Evolutionary conservation across 768 basidiomycete genomes (phyloP).

Genomic region (Boletus bicolor): DNA sequence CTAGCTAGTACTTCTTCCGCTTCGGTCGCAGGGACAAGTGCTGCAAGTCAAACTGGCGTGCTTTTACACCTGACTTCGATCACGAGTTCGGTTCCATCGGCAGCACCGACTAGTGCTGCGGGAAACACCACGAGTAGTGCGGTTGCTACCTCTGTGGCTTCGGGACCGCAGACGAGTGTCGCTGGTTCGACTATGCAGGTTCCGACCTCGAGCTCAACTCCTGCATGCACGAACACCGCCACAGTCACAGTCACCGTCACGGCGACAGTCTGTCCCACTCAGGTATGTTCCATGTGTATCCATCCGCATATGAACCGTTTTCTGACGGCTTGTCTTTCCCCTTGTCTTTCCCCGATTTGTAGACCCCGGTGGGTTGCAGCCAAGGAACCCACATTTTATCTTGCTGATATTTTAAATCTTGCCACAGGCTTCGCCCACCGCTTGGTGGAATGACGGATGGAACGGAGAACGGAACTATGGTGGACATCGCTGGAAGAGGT

Average conservation of each 20-base stretch:
- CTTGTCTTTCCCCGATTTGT: not conserved
- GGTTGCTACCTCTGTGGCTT: not conserved
- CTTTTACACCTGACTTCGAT: not conserved
- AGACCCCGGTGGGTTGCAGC: not conserved
- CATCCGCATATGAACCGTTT: not conserved
- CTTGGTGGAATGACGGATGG: not conserved
- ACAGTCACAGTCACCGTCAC: slow-evolving; percentile 21
- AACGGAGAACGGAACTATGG: not conserved
- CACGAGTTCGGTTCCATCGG: not conserved
- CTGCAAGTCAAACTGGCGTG: not conserved
- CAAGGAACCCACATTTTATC: not conserved
- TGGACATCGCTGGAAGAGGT: slow-evolving; percentile 3
- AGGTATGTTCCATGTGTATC: slow-evolving; percentile 4
- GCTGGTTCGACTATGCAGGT: not conserved
- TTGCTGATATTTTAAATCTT: not conserved
- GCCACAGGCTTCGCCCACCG: not conserved
- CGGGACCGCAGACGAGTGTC: not conserved
- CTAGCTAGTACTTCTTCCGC: not conserved
- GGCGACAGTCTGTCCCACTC: slow-evolving; percentile 9
- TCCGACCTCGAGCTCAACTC: not conserved
- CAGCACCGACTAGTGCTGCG: not conserved
- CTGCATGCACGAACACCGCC: not conserved
- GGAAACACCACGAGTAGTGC: not conserved
- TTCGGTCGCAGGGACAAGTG: not conserved
- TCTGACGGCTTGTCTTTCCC: not conserved